phyloP scores from a whole-genome alignment of 2,329 filamentous ascomycete genomes.

The Colletotrichum tofieldiae region DNA sequence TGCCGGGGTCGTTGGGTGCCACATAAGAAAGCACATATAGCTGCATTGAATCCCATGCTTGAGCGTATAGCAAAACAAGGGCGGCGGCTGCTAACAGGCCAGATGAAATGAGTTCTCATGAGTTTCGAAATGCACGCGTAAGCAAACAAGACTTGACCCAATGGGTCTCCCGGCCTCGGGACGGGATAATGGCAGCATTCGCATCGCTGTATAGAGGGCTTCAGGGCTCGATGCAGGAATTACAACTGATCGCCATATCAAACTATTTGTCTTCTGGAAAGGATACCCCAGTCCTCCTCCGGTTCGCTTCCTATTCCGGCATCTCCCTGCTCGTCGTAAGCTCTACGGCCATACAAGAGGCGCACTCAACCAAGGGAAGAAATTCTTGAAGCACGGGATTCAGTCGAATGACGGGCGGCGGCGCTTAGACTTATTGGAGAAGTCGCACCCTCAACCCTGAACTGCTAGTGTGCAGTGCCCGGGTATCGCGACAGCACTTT shows the following conservation, averaged over 20 bases:
- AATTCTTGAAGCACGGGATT: neutral
- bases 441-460: neutral
- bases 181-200: conserved; percentile 5
- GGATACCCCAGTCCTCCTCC: conserved; percentile 3
- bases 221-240: conserved; percentile 16
- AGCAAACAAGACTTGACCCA: conserved; percentile 11
- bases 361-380: neutral
- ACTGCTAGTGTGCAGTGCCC: neutral
- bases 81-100: neutral
- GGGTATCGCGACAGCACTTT: neutral
- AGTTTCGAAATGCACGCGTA: conserved; percentile 16
- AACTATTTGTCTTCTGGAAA: neutral
- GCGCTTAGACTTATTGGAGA: neutral
- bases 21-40: conserved; percentile 6
- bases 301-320: neutral
- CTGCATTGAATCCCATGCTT: conserved; percentile 15
- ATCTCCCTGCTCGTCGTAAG: neutral
- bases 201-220: neutral
- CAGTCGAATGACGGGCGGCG: neutral
- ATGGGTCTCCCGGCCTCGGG: conserved; percentile 14
- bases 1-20: neutral
- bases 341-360: neutral
- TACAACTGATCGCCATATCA: conserved; percentile 5
- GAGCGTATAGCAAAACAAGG: conserved; percentile 12
- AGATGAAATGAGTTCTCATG: conserved; percentile 24